A percentile compares a stretch with the other conserved stretches of the same genome.
These are phyloP conservation scores for Emmonsiellopsis sp. DNA, from an alignment of 2,329 filamentous ascomycete species.

Conservation along the genomic window DNA sequence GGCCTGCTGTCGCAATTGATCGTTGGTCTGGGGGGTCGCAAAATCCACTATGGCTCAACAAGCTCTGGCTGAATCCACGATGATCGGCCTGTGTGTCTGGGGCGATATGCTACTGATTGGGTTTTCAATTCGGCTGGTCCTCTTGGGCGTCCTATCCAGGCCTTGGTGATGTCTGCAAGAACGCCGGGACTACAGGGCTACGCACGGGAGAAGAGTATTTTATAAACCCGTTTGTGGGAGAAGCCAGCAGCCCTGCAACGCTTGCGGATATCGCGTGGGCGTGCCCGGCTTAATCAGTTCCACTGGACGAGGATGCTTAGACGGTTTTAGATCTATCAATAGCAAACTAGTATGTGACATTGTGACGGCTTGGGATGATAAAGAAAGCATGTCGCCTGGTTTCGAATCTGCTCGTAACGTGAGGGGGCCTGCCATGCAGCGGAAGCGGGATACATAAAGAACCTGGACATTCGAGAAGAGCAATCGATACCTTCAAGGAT, in stretches of 20 bases:
- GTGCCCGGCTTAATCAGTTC: background rate
- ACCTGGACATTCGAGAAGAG: no score
- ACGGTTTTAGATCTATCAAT: slow-evolving; percentile 1
- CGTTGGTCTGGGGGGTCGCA: background rate
- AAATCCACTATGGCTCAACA: background rate
- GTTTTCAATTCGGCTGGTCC: background rate
- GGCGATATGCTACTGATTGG: background rate
- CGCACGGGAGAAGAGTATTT: no score
- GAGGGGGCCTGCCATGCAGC: background rate
- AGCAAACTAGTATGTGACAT: background rate
- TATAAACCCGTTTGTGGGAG: no score
- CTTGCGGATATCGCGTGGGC: background rate
- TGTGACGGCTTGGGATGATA: background rate
- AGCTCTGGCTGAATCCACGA: background rate
- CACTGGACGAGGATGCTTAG: background rate
- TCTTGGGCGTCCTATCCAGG: no score
- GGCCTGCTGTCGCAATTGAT: no score
- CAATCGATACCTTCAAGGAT: no score
- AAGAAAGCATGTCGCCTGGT: background rate
- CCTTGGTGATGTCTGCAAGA: no score
- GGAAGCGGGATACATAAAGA: background rate
- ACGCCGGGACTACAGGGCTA: no score
- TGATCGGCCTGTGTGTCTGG: background rate
- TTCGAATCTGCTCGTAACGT: background rate
- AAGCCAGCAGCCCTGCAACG: background rate